Evolutionary conservation across 345 rosid genomes (phyloP), one percentile per base, ranked within the genome.

Genomic region (Turnera subulata): DNA sequence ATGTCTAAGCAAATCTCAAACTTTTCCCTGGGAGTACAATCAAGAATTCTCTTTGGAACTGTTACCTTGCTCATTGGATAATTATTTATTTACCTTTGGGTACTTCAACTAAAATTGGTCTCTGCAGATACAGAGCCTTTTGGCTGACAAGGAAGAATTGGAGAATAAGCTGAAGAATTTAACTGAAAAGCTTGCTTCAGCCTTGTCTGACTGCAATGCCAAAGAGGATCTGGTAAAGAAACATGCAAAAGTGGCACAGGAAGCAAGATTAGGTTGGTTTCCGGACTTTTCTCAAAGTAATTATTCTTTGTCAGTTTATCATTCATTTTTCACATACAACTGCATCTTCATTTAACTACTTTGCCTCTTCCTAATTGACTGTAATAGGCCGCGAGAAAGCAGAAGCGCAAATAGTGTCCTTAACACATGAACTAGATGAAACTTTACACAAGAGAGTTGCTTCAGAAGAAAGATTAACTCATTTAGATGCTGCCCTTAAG

Each of bases 401-500:
- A 7, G 87, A 87, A 74, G 77, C 76, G 25, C 86, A 79, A 73
- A 73, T 63, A 42, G 70, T 39, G 45, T 67, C 81, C 64, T 77
- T 87, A 46, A 83, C 76, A 78, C 55, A 71, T 62, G 82, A 82
- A 70, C 64, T 84, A 25, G 78, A 76, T 61, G 83, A 80, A 71
- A 85, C 85, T 22, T 69, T 87, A 55, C 71, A 67, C 70, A 80
- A 78, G 62, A 83, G 62, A 73, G 48, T 47, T 58, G 71, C 63
- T 48, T 73, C 59, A 55, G 85, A 86, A 42, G 84, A 87, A 63
- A 79, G 85, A 71, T 33, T 53, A 24, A 53, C 63, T 49, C 84
- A 83, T 53, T 64, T 83, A 57, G 94, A 89, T 45, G 84, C 75
- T 0, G 94, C 91, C 51, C 83, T 86, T 25, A 83, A 83, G 82